These are phyloP conservation scores for Aegilops umbellulata DNA, from an alignment of 176 grass and related monocot genomes.

Conservation along the genomic window DNA sequence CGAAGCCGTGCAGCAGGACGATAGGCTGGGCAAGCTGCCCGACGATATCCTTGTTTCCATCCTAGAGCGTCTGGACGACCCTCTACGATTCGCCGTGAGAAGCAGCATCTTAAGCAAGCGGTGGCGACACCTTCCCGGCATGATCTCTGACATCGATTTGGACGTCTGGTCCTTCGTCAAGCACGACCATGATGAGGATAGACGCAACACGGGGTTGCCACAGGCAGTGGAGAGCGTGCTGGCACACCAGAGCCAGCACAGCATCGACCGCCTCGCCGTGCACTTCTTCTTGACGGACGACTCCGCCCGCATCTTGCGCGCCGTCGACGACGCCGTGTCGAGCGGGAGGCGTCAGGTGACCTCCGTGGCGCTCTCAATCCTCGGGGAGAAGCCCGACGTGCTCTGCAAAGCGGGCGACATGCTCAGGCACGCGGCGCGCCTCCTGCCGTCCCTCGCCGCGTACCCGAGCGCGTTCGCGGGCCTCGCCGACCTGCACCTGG, in stretches of 20 bases:
- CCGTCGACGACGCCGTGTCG: neutral
- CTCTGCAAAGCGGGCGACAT: neutral
- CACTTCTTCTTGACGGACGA: neutral
- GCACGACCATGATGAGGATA: neutral
- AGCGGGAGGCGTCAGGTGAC: neutral
- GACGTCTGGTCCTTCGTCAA: neutral
- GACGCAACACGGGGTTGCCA: neutral
- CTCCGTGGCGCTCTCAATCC: neutral
- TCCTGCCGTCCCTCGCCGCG: neutral
- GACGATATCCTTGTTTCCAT: neutral
- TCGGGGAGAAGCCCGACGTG: neutral
- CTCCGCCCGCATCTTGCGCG: neutral
- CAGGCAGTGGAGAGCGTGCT: neutral
- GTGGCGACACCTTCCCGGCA: neutral
- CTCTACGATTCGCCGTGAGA: neutral
- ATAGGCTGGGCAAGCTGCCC: neutral
- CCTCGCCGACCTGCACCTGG: neutral
- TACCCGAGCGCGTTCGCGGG: neutral
- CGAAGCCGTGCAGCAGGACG: neutral
- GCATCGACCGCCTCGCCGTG: neutral
- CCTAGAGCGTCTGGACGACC: neutral
- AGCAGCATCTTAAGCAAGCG: neutral
- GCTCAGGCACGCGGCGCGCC: neutral
- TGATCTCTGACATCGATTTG: neutral
- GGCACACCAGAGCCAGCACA: neutral